phyloP scores from a whole-genome alignment of 257 asterid species.

The Gentiana dahurica region DNA sequence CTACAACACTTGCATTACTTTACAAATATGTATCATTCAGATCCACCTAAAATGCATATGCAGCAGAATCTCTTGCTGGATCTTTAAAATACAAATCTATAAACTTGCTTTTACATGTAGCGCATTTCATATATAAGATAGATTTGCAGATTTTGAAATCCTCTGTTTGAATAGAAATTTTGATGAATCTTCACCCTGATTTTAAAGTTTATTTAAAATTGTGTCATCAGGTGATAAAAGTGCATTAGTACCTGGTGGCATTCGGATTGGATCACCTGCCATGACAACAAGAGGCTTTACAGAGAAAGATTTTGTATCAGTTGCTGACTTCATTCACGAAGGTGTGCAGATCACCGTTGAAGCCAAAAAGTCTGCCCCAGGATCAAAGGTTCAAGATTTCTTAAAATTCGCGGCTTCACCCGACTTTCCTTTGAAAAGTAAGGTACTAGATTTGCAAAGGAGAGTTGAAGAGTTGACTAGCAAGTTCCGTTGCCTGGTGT shows the following conservation, averaged over 20 bases:
- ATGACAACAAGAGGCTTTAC: conserved; percentile 87
- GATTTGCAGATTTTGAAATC: too few species aligned
- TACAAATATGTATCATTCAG: too few species aligned
- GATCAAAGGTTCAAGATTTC: conserved; percentile 79
- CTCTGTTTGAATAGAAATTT: not conserved
- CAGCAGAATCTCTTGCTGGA: too few species aligned
- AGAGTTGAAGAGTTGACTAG: conserved; percentile 74
- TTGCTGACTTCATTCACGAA: conserved; percentile 82
- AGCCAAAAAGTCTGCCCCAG: conserved; percentile 59
- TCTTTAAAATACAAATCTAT: too few species aligned
- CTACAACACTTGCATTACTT: not conserved
- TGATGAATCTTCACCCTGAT: not conserved
- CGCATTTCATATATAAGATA: too few species aligned
- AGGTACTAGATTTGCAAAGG: conserved; percentile 40
- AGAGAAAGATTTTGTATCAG: conserved; percentile 50
- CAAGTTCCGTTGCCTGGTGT: conserved; percentile 71
- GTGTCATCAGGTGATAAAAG: conserved; percentile 66
- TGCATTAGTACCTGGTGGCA: conserved; percentile 90
- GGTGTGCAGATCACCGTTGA: conserved; percentile 74
- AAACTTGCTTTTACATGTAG: too few species aligned
- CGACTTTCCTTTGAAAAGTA: conserved; percentile 47
- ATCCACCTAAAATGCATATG: too few species aligned
- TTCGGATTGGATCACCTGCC: conserved; percentile 89
- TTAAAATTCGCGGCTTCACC: conserved; percentile 53
- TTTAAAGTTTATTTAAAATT: not conserved